Evolutionary conservation across 805 yeast species (phyloP), one percentile per base, ranked within the genome.

Genomic region (Myxozyma melibiosi): DNA sequence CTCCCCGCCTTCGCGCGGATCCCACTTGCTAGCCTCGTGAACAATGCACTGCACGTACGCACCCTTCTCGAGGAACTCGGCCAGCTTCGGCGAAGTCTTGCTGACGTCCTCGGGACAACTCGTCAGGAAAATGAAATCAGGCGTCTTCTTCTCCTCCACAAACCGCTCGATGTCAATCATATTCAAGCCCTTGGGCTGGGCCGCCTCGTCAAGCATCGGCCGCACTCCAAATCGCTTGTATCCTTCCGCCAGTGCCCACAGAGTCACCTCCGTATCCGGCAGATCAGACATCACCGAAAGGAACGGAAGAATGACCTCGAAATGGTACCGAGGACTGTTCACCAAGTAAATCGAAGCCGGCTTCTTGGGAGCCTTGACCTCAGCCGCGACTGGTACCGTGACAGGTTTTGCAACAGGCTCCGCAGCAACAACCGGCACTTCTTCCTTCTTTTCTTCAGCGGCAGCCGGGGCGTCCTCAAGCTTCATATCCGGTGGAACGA

Each of bases 261-360:
- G 37, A 25, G 63, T 59, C 33, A 59, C 49, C 16, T 57, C 43
- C 40, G 34, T 55, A 30, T 59, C 37, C 11, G 46, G 38, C 11
- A 53, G 28, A 8, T 6, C 9, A 22, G 58, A 43, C 31, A 60
- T 50, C 16, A 58, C 49, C 3, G 38, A 40, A 4, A 60, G 51
- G 18, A 60, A 47, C 7, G 64, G 64, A 11, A 57, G 48, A 5
- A 58, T 56, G 31, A 58, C 63, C 34, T 60, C 64, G 45, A 50
- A 60, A 47, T 58, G 59, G 42, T 58, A 58, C 7, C 57, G 53
- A 18, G 59, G 64, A 4, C 53, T 53, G 46, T 60, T 60, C 54
- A 60, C 24, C 7, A 60, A 38, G 48, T 33, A 58, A 20, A 60
- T 48, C 2, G 38, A 28, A 14, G 18, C 30, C 35, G 33, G 22